Evolutionary conservation across 768 basidiomycete genomes (phyloP), one percentile per base, ranked within the genome.

Genomic region (Ephemerocybe angulata): DNA sequence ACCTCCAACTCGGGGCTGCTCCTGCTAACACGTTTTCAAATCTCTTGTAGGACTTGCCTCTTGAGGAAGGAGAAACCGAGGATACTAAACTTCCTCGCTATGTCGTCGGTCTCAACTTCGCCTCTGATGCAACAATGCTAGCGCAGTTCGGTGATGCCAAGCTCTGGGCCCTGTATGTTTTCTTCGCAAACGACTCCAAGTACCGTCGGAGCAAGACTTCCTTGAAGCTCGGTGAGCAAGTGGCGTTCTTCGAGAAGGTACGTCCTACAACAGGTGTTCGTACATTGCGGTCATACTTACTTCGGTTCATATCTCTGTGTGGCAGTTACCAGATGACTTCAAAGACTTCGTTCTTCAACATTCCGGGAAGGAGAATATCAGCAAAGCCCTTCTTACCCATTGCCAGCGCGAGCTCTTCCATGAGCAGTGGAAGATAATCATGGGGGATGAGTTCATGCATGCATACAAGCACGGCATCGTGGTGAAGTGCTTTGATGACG

Each of bases 371-470:
- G n/a, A 31, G 17, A 13, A 30, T 28, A 24, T 50, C 13, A 33
- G 37, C 12, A 19, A 28, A 19, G 50, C 43, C 24, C 12, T 56
- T 4, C 22, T 54, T 7, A 56, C 57, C 3, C 54, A 56, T 19
- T 25, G 41, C n/a, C 42, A 52, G 35, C 33, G 58, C 1, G 67
- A 72, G 48, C 57, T 70, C 1, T 48, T 68, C 5, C 71, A 72
- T 25, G 60, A 53, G 15, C 53, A 67, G 21, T 73, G 67, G 62
- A 21, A 37, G 5, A 15, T 58, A 4, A n/a, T 75, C 1, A 58
- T 75, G 10, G 72, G 73, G 54, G 61, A 62, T 1, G 65, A 73
- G 1, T 74, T 76, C 54, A 27, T 62, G 37, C 10, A 67, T 11
- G 55, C 48, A 27, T 50, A 50, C 33, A 15, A 8, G 6, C 29